These are phyloP conservation scores for Aureobasidium leucospermi DNA, from an alignment of 2,329 filamentous ascomycete species.

Conservation along the genomic window DNA sequence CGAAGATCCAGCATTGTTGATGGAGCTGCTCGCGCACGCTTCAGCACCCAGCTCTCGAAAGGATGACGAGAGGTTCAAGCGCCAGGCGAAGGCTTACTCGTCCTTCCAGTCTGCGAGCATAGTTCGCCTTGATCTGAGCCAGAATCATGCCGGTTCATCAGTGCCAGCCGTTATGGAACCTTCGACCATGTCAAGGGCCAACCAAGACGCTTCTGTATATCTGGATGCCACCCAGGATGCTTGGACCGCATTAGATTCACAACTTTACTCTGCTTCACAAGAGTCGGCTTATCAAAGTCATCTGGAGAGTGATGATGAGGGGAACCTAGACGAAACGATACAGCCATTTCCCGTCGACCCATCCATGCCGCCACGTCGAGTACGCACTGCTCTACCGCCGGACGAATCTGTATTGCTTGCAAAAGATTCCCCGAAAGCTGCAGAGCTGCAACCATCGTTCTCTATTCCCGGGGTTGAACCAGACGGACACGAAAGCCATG, in stretches of 20 bases:
- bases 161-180: neutral
- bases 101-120: constrained; percentile 24
- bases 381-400: neutral
- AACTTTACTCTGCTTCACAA: constrained; percentile 28
- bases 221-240: constrained; percentile 40
- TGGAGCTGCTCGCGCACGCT: constrained; percentile 40
- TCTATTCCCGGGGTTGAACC: neutral
- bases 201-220: constrained; percentile 17
- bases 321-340: neutral
- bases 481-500: neutral
- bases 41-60: constrained; percentile 35
- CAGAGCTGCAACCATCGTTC: neutral
- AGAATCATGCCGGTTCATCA: neutral
- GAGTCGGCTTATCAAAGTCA: neutral
- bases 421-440: too few species aligned
- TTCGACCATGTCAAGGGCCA: neutral
- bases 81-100: constrained; percentile 35
- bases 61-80: constrained; percentile 35
- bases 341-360: neutral
- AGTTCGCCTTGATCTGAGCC: neutral
- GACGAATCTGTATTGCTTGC: neutral
- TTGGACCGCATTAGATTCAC: constrained; percentile 34
- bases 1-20: constrained; percentile 5
- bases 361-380: neutral
- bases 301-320: neutral